These are phyloP conservation scores for Globisporangium solare DNA, from an alignment of 352 stramenopile genomes.

Conservation along the genomic window DNA sequence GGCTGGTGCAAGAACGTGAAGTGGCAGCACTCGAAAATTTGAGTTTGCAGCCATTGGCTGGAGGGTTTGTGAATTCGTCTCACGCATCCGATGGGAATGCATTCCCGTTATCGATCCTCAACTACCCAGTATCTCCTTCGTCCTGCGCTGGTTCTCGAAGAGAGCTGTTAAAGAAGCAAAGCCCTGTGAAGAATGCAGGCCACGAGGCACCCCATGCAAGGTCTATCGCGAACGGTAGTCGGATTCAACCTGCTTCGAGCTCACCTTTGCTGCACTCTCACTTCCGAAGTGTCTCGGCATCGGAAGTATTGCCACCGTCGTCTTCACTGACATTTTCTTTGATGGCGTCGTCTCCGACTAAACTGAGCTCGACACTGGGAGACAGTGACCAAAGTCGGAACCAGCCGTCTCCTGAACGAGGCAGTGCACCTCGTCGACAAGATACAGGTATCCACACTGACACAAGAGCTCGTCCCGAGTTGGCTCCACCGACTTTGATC, in stretches of 20 bases:
- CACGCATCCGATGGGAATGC: not conserved
- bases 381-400: not conserved
- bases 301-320: not conserved
- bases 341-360: conserved; percentile 7
- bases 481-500: not conserved
- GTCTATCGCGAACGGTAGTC: conserved; percentile 3
- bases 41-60: conserved; percentile 28
- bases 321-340: conserved; percentile 10
- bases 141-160: not conserved
- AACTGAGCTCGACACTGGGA: conserved; percentile 1
- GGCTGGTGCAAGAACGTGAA: conserved; percentile 52
- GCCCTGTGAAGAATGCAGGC: not conserved
- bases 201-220: not conserved
- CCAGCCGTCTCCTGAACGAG: not conserved
- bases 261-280: conserved; percentile 3
- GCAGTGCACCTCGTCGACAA: not conserved
- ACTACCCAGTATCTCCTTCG: not conserved
- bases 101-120: conserved; percentile 3
- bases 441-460: conserved; percentile 1
- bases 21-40: conserved; percentile 39
- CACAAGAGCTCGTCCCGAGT: not conserved
- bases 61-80: not conserved
- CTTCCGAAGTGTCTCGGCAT: not conserved
- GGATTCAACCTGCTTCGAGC: conserved; percentile 8
- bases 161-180: conserved; percentile 2